phyloP scores from a whole-genome alignment of 2,329 filamentous ascomycete species.

The Xylariaceae sp. region DNA sequence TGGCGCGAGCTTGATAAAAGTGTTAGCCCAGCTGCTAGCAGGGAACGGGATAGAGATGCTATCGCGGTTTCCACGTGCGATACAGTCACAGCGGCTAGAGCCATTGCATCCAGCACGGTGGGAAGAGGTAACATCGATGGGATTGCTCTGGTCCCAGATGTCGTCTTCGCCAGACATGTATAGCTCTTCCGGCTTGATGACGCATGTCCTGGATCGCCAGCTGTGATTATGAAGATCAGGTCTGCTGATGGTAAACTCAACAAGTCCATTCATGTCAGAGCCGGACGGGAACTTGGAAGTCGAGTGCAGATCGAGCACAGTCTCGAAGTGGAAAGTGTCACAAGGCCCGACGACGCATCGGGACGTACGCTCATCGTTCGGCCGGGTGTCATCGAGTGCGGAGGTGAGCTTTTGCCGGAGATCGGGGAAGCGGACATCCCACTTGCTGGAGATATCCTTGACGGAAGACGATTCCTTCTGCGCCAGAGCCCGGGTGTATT shows the following conservation, averaged over 20 bases:
- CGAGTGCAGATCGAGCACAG: constrained; percentile 54
- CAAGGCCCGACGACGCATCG: constrained; percentile 40
- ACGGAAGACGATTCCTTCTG: constrained; percentile 53
- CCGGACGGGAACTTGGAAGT: constrained; percentile 52
- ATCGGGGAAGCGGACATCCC: constrained; percentile 54
- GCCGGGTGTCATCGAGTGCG: constrained; percentile 42
- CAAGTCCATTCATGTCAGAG: constrained; percentile 55
- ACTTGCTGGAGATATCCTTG: constrained; percentile 48
- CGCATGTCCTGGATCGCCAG: constrained; percentile 56
- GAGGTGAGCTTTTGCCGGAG: constrained; percentile 49
- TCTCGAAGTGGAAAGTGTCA: constrained; percentile 58
- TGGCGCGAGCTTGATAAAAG: constrained; percentile 51
- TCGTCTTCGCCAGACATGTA: constrained; percentile 39
- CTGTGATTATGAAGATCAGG: constrained; percentile 49
- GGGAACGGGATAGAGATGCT: constrained; percentile 55
- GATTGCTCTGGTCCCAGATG: constrained; percentile 44
- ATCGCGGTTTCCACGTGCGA: constrained; percentile 39
- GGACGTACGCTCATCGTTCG: constrained; percentile 31
- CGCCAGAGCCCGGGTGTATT: constrained; percentile 51
- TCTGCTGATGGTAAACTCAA: constrained; percentile 54
- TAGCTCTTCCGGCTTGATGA: constrained; percentile 53
- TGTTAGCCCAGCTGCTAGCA: constrained; percentile 53
- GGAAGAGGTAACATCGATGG: constrained; percentile 44
- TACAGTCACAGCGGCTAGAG: constrained; percentile 45
- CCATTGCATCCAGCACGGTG: constrained; percentile 49